Conservation (phyloP, 2,329 filamentous ascomycete genomes). For the Trichoderma cornu-damae region DNA sequence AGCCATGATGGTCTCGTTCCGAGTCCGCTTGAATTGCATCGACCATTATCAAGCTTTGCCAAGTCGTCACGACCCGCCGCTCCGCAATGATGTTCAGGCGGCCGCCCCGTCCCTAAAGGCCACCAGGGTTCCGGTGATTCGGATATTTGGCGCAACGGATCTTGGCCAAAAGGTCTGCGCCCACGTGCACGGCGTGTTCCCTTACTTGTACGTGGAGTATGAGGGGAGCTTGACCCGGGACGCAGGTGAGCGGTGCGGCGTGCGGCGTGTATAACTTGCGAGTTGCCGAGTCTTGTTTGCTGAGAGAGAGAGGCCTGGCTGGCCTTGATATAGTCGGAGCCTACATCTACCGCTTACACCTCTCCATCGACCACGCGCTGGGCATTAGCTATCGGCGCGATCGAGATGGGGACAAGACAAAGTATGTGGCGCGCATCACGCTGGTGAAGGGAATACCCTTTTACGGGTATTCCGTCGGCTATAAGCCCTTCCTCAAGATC, state of each 20-base stretch:
- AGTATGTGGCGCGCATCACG: slow-evolving; percentile 83
- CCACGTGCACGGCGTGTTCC: slow-evolving; percentile 92
- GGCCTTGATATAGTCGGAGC: slow-evolving; percentile 66
- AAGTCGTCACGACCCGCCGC: slow-evolving; percentile 72
- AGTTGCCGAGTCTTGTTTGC: too few relatives aligned
- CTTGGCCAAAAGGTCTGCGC: slow-evolving; percentile 94
- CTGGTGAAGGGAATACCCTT: slow-evolving; percentile 91
- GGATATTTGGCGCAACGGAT: slow-evolving; percentile 88
- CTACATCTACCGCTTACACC: slow-evolving; percentile 72
- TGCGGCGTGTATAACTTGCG: background rate
- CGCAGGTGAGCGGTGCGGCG: slow-evolving; percentile 51
- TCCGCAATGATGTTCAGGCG: slow-evolving; percentile 59
- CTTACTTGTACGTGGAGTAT: slow-evolving; percentile 92
- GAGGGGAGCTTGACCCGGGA: slow-evolving; percentile 60
- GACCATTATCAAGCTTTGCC: slow-evolving; percentile 85
- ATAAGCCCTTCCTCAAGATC: slow-evolving; percentile 86
- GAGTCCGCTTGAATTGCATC: slow-evolving; percentile 89
- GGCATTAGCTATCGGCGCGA: slow-evolving; percentile 79
- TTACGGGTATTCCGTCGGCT: slow-evolving; percentile 92
- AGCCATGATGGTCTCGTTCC: slow-evolving; percentile 66
- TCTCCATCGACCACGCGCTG: slow-evolving; percentile 86
- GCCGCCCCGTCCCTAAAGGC: slow-evolving; percentile 56
- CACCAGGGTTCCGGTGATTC: slow-evolving; percentile 76
- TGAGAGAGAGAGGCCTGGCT: slow-evolving; percentile 15
- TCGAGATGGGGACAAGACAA: slow-evolving; percentile 58